Evolutionary conservation across 176 grass and related monocot genomes (phyloP).

Genomic region (Triticum monococcum): DNA sequence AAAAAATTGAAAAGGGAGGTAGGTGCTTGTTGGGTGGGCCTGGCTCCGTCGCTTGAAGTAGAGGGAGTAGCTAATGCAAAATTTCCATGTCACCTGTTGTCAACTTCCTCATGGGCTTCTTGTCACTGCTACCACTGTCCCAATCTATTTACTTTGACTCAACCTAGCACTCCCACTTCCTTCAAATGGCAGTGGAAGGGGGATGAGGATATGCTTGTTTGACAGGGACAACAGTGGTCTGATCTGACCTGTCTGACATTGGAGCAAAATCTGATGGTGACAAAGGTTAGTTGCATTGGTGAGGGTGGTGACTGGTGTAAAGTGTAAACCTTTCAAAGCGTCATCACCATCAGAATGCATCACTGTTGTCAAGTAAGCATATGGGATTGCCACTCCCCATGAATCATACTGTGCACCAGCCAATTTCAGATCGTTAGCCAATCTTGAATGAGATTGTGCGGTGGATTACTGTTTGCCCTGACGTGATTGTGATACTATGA

Average conservation of each 20-base stretch:
- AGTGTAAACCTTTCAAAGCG: not conserved
- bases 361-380: not conserved
- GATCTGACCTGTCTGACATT: not conserved
- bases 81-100: not conserved
- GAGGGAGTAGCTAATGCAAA: not conserved
- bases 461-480: conserved; percentile 5
- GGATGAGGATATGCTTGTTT: not conserved
- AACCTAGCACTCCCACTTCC: not conserved
- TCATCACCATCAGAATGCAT: not conserved
- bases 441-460: not conserved
- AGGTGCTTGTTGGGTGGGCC: not conserved
- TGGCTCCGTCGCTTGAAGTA: not conserved
- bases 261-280: not conserved
- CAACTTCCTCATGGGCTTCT: not conserved
- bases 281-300: not conserved
- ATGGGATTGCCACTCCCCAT: not conserved
- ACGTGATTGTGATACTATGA: not conserved
- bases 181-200: not conserved
- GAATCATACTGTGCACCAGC: not conserved
- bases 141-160: not conserved
- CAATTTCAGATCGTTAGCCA: not conserved
- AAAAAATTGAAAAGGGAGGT: not conserved
- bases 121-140: not conserved
- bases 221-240: not conserved
- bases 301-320: not conserved